Base-by-base conservation (phyloP, 352 stramenopile genomes). In the Globisporangium viniferum region DNA sequence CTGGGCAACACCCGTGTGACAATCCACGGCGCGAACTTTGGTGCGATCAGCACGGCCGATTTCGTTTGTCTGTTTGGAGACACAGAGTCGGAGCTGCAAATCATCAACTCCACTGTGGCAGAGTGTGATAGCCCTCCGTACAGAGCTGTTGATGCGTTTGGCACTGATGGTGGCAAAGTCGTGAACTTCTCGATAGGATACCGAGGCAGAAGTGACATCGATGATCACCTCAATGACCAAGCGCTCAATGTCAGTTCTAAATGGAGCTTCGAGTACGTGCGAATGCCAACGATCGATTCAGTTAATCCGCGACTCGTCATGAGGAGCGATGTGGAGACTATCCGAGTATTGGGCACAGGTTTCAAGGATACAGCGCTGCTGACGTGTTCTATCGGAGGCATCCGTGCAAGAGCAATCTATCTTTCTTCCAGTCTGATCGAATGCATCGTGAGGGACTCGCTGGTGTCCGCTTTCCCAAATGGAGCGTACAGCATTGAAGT, bases 401-500 rank as follows among this genome's bases (percentile, higher is more conserved):
- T 62, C 10, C 36, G 33, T 1, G 56, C 77, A 1, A 57, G 56
- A 14, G 80, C 71, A 0, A 9, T 33, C 20, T 92, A 78, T 59
- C 29, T 88, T 8, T 74, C 73, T 0, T 54, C 69, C 5, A 72
- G 22, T 1, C 9, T 71, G 4, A 48, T 85, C 12, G 68, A 85
- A 10, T 82, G 76, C 29, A 62, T 73, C 5, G 5, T 77, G n/a
- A n/a, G 60, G 35, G 33, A 78, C 56, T 3, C 61, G 2, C 54
- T 22, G 2, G 27, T 39, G 2, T 39, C 64, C 0, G 79, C 69
- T 68, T 24, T 64, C 15, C 20, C 53, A 0, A 69, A 63, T 1
- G 62, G 35, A n/a, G 44, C n/a, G 5, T 7, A 80, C 10, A 72
- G 36, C 29, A 66, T 98, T n/a, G 93, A 98, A 62, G 78, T 98